Percentiles rank a stretch among this genome's conserved stretches.
Conservation (phyloP, 2,329 filamentous ascomycete genomes). For the Pseudogymnoascus sp. region DNA sequence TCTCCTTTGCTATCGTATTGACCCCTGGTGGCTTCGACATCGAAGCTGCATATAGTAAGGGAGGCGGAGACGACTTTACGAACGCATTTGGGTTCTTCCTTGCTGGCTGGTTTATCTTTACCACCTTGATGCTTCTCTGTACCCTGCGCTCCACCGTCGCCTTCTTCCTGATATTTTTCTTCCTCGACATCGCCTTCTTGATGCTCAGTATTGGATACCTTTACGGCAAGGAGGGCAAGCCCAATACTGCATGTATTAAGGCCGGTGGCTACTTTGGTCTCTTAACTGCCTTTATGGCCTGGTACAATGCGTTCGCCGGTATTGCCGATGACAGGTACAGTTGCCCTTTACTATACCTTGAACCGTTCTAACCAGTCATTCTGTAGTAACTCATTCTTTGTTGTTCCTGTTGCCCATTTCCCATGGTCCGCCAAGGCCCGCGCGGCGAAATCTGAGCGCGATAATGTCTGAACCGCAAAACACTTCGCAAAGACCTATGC, state of each 20-base stretch:
- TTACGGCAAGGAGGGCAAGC: slow-evolving; percentile 20
- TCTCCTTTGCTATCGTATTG: slow-evolving; percentile 48
- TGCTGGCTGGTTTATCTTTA: slow-evolving; percentile 57
- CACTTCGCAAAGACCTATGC: no score
- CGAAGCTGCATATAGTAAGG: slow-evolving; percentile 26
- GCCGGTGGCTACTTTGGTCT: slow-evolving; percentile 75
- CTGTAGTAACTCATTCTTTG: slow-evolving; percentile 78
- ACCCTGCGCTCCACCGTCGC: slow-evolving; percentile 52
- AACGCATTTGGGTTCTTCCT: slow-evolving; percentile 50
- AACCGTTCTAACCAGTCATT: slow-evolving; percentile 8
- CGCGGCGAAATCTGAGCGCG: slow-evolving; percentile 43
- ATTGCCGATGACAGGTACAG: slow-evolving; percentile 62
- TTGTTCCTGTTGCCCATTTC: slow-evolving; percentile 87
- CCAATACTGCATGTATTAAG: slow-evolving; percentile 44
- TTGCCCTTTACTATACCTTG: not conserved
- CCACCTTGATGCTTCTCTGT: slow-evolving; percentile 46
- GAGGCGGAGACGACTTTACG: slow-evolving; percentile 32
- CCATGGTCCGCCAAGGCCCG: slow-evolving; percentile 80
- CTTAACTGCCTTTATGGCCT: slow-evolving; percentile 70
- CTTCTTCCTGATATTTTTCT: slow-evolving; percentile 53
- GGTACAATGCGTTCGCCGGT: slow-evolving; percentile 82
- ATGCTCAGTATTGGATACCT: slow-evolving; percentile 47
- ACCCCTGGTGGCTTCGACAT: slow-evolving; percentile 51
- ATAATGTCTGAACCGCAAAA: slow-evolving; percentile 20
- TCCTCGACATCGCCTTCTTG: slow-evolving; percentile 50